A percentile compares a stretch with the other conserved stretches of the same genome.
phyloP scores from a whole-genome alignment of 768 basidiomycete genomes.

The Grammothele lineata region DNA sequence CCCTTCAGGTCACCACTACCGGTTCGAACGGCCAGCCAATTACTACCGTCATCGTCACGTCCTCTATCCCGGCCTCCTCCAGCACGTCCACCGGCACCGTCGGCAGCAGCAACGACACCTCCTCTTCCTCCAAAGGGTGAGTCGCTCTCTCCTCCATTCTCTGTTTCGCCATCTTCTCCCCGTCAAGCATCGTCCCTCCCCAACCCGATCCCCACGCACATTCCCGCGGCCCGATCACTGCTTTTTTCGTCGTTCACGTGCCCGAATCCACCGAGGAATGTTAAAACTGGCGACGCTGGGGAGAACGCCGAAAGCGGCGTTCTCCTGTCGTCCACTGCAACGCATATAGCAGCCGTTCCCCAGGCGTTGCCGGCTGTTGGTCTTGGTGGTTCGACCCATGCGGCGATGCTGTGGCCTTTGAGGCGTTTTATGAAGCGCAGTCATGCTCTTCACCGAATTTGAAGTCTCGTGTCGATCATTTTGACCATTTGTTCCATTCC shows the following conservation, averaged over 20 bases:
- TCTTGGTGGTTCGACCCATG: too few relatives aligned
- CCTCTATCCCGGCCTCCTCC: neutral
- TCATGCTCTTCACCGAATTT: neutral
- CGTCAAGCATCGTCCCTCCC: neutral
- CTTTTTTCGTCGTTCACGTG: neutral
- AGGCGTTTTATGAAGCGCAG: too few relatives aligned
- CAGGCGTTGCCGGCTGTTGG: too few relatives aligned
- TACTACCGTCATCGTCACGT: conserved; percentile 7
- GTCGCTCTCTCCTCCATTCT: neutral
- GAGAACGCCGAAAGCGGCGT: too few relatives aligned
- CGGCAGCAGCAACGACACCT: too few relatives aligned
- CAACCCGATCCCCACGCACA: too few relatives aligned
- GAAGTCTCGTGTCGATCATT: too few relatives aligned
- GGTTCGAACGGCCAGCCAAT: conserved; percentile 12
- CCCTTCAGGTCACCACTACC: neutral
- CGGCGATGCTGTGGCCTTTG: too few relatives aligned
- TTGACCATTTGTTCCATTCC: too few relatives aligned
- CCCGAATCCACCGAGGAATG: neutral
- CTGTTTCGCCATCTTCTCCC: neutral
- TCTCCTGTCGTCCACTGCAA: too few relatives aligned
- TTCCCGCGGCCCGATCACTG: neutral
- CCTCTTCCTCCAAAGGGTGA: conserved; percentile 18
- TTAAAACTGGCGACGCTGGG: too few relatives aligned
- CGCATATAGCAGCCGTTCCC: too few relatives aligned
- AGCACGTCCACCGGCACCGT: neutral